Evolutionary conservation across 2,329 filamentous ascomycete species (phyloP), one percentile per base, ranked within the genome.

Genomic region (Aspergillus vadensis): DNA sequence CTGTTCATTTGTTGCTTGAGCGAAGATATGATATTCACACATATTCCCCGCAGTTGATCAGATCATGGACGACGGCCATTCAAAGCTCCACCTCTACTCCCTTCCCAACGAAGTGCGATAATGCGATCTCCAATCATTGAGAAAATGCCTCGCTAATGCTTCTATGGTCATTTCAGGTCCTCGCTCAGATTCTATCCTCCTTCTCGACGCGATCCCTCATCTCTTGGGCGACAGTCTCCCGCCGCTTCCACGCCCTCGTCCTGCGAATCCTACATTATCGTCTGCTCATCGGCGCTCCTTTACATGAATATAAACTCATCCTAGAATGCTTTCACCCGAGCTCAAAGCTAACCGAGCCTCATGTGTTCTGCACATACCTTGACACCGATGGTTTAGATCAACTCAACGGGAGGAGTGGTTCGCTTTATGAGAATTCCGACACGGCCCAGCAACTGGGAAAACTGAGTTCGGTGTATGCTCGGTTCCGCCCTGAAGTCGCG

Each of bases 271-370:
- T 92, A 7, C 85, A 90, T 64, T 82, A 83, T 52, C 87, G 90
- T 36, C 80, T 92, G 2, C 76, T 88, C 50, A 74, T 82, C 19
- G 85, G 86, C 19, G 82, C 86, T 4, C 77, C 83, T 3, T 76
- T 89, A 7, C 77, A 83, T 39, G 83, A 86, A 39, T 85, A 91
- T 69, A 85, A 87, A 57, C 77, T 95, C 41, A 85, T 93, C 39
- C 84, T 96, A 44, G 90, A 94, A 77, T 91, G 89, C 73, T 93
- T 90, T 70, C 90, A 90, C 64, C 91, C 91, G 0, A 86, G 82
- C 63, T 86, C 84, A 23, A 88, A 88, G 73, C 80, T 89, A 53
- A 87, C 84, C 5, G 88, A 89, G 19, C 88, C 90, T 0, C 87
- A 87, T 57, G 81, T 92, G 12, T 83, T 84, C 70, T 93, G 91